Conservation (phyloP, 495 filamentous ascomycete genomes). For the Podospora fimiseda region DNA sequence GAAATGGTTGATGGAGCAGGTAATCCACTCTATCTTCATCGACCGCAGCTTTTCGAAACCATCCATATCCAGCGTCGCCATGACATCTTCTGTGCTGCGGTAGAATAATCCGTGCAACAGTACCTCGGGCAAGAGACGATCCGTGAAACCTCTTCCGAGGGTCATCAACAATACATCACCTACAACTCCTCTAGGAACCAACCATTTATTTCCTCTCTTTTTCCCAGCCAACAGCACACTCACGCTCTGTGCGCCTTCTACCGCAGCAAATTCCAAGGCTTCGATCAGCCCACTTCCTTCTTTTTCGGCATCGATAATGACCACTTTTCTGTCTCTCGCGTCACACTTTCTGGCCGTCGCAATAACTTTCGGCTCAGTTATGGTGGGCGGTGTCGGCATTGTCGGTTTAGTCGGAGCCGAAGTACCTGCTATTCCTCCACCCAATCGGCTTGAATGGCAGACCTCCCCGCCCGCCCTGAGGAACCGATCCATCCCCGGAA, state of each 20-base stretch:
- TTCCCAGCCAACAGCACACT: constrained; percentile 47
- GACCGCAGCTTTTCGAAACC: constrained; percentile 71
- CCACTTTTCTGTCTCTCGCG: constrained; percentile 63
- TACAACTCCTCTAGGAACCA: constrained; percentile 73
- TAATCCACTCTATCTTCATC: constrained; percentile 70
- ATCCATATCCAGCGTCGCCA: constrained; percentile 80
- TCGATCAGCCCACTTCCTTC: constrained; percentile 73
- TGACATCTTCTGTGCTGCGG: constrained; percentile 73
- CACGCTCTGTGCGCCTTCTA: constrained; percentile 57
- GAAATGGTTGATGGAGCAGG: constrained; percentile 67
- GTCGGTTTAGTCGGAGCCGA: too few species aligned
- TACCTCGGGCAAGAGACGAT: constrained; percentile 73
- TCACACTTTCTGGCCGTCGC: constrained; percentile 36
- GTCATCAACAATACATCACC: constrained; percentile 68
- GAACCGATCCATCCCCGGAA: constrained; percentile 62
- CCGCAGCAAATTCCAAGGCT: constrained; percentile 71
- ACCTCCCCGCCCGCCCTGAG: constrained; percentile 42
- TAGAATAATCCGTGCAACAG: constrained; percentile 77
- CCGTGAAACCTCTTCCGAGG: constrained; percentile 65
- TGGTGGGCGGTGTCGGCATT: too few species aligned
- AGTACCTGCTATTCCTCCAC: too few species aligned
- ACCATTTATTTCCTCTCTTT: constrained; percentile 67
- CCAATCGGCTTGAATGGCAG: constrained; percentile 71
- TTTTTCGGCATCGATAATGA: constrained; percentile 59
- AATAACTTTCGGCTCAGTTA: too few species aligned